phyloP scores from a whole-genome alignment of 176 grass and related monocot genomes.

The Carex parvula region DNA sequence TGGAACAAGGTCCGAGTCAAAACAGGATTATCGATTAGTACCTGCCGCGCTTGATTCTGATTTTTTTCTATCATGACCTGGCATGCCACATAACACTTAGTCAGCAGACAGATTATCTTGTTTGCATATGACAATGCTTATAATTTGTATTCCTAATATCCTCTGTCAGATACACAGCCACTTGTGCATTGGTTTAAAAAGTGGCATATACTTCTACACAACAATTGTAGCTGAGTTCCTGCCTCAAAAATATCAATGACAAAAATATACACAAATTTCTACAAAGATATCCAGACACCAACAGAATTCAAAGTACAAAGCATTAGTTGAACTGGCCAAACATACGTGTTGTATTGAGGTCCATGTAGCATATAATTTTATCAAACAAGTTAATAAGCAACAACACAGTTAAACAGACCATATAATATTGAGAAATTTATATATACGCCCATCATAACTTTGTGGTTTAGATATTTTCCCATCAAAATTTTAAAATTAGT shows the following conservation, averaged over 20 bases:
- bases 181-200: neutral
- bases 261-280: neutral
- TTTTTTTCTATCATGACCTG: constrained; percentile 76
- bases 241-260: neutral
- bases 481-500: too few species aligned
- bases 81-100: neutral
- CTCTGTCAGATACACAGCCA: neutral
- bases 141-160: neutral
- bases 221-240: neutral
- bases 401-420: neutral
- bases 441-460: too few species aligned
- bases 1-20: constrained; percentile 84
- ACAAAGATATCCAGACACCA: neutral
- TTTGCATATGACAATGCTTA: neutral
- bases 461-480: too few species aligned
- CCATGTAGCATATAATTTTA: neutral
- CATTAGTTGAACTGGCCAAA: neutral
- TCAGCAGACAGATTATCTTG: neutral
- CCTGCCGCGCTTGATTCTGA: constrained; percentile 73
- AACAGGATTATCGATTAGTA: constrained; percentile 85
- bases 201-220: neutral
- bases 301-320: neutral
- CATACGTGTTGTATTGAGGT: neutral
- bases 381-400: neutral
- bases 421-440: neutral